Percentiles rank a stretch among this genome's conserved stretches.
phyloP scores from a whole-genome alignment of 2,329 filamentous ascomycete genomes.

The Fusarium annulatum region DNA sequence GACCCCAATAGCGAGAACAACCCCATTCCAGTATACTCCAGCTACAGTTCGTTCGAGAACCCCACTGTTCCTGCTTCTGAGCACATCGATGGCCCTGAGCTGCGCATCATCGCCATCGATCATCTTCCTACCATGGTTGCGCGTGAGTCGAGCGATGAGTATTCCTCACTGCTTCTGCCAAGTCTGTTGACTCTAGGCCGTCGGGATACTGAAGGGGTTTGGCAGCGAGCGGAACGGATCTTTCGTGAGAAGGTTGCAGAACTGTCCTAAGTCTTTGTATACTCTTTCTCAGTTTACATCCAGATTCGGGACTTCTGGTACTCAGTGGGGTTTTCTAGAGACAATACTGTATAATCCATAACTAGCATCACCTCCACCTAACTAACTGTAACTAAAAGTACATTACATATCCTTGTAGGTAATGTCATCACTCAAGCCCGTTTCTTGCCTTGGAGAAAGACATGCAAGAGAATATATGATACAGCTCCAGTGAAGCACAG shows the following conservation, averaged over 20 bases:
- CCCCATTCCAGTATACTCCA: not conserved
- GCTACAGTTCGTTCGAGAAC: not conserved
- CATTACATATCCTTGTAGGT: no score
- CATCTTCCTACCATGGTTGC: not conserved
- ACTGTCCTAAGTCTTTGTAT: not conserved
- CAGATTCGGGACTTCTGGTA: no score
- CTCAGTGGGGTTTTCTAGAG: no score
- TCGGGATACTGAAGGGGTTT: not conserved
- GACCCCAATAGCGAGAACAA: not conserved
- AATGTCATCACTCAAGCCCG: not conserved
- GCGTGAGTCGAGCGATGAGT: not conserved
- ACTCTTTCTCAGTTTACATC: not conserved
- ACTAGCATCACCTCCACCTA: no score
- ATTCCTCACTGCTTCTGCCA: not conserved
- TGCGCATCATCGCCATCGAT: not conserved
- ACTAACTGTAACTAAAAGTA: not conserved
- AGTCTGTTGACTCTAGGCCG: not conserved
- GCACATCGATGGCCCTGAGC: not conserved
- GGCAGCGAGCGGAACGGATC: not conserved
- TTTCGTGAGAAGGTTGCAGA: not conserved
- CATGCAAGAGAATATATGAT: constrained; percentile 10
- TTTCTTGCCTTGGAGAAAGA: not conserved
- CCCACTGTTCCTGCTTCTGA: not conserved
- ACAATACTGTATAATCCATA: no score
- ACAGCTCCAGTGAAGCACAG: constrained; percentile 25